Percentiles rank a stretch among this genome's conserved stretches.
Conservation (phyloP, 2,329 filamentous ascomycete genomes). For the Raffaelea deltoideospora region DNA sequence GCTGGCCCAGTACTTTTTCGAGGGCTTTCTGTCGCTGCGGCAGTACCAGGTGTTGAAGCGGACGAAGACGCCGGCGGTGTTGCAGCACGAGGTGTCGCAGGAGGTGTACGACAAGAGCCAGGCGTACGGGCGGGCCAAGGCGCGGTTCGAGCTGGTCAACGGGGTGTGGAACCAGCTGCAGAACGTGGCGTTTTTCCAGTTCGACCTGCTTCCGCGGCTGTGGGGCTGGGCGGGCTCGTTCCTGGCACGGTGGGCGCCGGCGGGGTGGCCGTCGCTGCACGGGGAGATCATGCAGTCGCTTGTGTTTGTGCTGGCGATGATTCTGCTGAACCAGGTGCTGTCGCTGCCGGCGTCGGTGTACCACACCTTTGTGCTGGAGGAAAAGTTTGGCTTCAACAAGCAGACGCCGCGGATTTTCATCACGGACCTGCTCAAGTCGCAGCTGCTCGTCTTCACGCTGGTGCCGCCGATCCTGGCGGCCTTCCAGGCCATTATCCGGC, state of each 20-base stretch:
- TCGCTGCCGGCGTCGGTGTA: slow-evolving; percentile 76
- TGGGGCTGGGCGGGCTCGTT: slow-evolving; percentile 70
- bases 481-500: slow-evolving; percentile 86
- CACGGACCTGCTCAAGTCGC: slow-evolving; percentile 81
- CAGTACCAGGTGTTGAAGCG: slow-evolving; percentile 79
- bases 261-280: slow-evolving; percentile 60
- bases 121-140: slow-evolving; percentile 91
- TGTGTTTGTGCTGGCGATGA: slow-evolving; percentile 79
- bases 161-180: slow-evolving; percentile 76
- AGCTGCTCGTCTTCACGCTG: slow-evolving; percentile 64
- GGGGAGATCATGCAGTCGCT: slow-evolving; percentile 92
- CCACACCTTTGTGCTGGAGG: slow-evolving; percentile 88
- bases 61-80: slow-evolving; percentile 67
- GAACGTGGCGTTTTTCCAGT: slow-evolving; percentile 79
- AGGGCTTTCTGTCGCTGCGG: slow-evolving; percentile 75
- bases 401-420: slow-evolving; percentile 82
- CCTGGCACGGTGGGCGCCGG: slow-evolving; percentile 59
- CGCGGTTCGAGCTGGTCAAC: slow-evolving; percentile 70
- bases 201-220: slow-evolving; percentile 77
- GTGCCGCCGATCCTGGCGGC: slow-evolving; percentile 80
- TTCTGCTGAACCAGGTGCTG: slow-evolving; percentile 64
- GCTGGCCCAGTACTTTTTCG: slow-evolving; percentile 76
- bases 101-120: slow-evolving; percentile 91
- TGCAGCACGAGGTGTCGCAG: slow-evolving; percentile 75
- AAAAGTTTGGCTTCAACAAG: slow-evolving; percentile 98